Evolutionary conservation across 2,329 filamentous ascomycete species (phyloP).

Genomic region (Xylaria sp.): DNA sequence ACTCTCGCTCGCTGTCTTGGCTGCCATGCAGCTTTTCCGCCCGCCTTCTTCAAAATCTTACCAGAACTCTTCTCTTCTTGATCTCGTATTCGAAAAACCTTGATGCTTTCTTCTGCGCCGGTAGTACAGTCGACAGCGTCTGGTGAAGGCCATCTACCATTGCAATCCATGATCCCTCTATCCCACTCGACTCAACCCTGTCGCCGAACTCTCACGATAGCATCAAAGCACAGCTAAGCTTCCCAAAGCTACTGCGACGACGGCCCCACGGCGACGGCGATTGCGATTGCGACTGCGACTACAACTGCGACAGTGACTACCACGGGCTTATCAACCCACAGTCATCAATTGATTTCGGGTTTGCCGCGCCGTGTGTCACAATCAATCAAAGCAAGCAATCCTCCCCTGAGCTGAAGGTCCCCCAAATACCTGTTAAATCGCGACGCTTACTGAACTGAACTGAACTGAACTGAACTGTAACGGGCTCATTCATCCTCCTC

Average conservation of each 20-base stretch:
- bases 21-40: slow-evolving; percentile 8
- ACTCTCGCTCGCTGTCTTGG: background rate
- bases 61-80: slow-evolving; percentile 33
- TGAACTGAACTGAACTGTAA: background rate
- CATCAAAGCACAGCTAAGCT: background rate
- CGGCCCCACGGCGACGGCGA: background rate
- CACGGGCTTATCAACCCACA: slow-evolving; percentile 1
- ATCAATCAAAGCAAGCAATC: background rate
- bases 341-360: slow-evolving; percentile 15
- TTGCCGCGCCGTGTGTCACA: slow-evolving; percentile 26
- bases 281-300: background rate
- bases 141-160: background rate
- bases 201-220: background rate
- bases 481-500: background rate
- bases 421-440: background rate
- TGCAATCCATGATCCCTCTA: background rate
- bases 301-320: background rate
- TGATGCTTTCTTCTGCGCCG: slow-evolving; percentile 2
- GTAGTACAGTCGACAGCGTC: background rate
- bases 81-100: slow-evolving; percentile 33
- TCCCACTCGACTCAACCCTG: background rate
- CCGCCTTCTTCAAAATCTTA: slow-evolving; percentile 6
- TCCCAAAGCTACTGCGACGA: background rate
- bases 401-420: slow-evolving; percentile 19
- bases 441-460: slow-evolving; percentile 10